Percentiles rank a stretch among this genome's conserved stretches.
These are phyloP conservation scores for Stagonosporopsis rhizophila DNA, from an alignment of 2,329 filamentous ascomycete species.

Conservation along the genomic window DNA sequence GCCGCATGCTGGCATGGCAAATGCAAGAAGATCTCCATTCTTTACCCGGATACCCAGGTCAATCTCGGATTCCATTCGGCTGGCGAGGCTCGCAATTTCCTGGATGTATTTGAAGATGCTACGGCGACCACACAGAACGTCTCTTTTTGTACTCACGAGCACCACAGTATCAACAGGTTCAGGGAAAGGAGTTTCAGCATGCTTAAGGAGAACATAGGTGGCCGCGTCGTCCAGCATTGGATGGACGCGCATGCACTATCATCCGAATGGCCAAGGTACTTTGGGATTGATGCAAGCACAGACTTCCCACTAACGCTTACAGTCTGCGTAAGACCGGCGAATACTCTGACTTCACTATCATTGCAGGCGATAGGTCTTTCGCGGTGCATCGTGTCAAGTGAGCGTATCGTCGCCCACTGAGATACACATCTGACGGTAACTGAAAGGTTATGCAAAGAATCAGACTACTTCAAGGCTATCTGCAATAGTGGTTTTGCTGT, in stretches of 20 bases:
- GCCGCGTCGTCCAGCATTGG: neutral
- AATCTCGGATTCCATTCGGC: slow-evolving; percentile 23
- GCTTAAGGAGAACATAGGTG: neutral
- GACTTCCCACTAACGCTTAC: neutral
- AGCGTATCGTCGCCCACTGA: neutral
- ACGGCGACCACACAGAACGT: slow-evolving; percentile 18
- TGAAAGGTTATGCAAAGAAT: slow-evolving; percentile 25
- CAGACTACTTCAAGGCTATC: slow-evolving; percentile 29
- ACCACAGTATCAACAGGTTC: neutral
- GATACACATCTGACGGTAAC: neutral
- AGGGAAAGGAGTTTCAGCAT: neutral
- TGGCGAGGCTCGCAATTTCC: slow-evolving; percentile 18
- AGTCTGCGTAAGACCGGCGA: slow-evolving; percentile 27
- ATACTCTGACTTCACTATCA: slow-evolving; percentile 31
- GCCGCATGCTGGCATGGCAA: slow-evolving; percentile 23
- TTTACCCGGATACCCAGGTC: slow-evolving; percentile 24
- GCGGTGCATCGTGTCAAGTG: slow-evolving; percentile 30
- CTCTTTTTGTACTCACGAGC: slow-evolving; percentile 16
- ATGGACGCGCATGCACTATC: neutral
- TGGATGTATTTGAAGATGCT: slow-evolving; percentile 15
- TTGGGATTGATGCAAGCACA: neutral
- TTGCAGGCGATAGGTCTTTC: slow-evolving; percentile 24
- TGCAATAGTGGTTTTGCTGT: slow-evolving; percentile 27
- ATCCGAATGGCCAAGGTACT: slow-evolving; percentile 23
- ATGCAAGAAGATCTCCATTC: slow-evolving; percentile 25